These are phyloP conservation scores for Coemansia sp. DNA, from an alignment of 192 early-diverging fungal genomes.

Conservation along the genomic window DNA sequence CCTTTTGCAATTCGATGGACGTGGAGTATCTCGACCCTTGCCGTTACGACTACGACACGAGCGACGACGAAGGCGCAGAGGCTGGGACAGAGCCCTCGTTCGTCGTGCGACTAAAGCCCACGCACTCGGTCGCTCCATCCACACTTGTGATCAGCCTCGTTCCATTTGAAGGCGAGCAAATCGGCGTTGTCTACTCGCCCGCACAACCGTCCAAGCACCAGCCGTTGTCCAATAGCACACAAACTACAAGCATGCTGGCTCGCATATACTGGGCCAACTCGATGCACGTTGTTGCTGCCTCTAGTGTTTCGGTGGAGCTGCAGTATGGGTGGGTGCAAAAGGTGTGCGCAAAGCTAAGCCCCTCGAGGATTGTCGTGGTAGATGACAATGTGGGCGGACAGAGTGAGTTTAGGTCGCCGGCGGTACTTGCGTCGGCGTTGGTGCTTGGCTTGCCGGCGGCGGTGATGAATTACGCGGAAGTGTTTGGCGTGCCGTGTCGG, in stretches of 20 bases:
- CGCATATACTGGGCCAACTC: slow-evolving; percentile 14
- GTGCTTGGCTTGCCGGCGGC: slow-evolving; percentile 41
- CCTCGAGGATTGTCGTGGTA: slow-evolving; percentile 25
- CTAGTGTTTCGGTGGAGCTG: slow-evolving; percentile 19
- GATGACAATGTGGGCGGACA: neutral
- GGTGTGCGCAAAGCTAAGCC: slow-evolving; percentile 10
- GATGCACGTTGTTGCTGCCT: slow-evolving; percentile 14
- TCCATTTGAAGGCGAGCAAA: slow-evolving; percentile 5
- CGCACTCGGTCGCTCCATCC: neutral
- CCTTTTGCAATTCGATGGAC: slow-evolving; percentile 22
- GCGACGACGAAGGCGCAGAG: no score
- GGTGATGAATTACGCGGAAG: slow-evolving; percentile 39
- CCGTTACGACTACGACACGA: slow-evolving; percentile 49
- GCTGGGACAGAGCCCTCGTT: no score
- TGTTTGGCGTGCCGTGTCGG: slow-evolving; percentile 21
- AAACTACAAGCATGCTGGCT: slow-evolving; percentile 23
- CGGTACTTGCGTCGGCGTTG: slow-evolving; percentile 33
- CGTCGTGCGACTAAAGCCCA: slow-evolving; percentile 27
- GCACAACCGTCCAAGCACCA: slow-evolving; percentile 5
- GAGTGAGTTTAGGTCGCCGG: slow-evolving; percentile 33
- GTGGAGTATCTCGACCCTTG: slow-evolving; percentile 40
- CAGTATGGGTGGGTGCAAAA: slow-evolving; percentile 44
- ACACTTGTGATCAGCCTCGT: slow-evolving; percentile 40
- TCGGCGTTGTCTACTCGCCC: slow-evolving; percentile 39
- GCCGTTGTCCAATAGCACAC: slow-evolving; percentile 6